Percentiles rank a stretch among this genome's conserved stretches.
Evolutionary conservation across 2,329 filamentous ascomycete species (phyloP).

Genomic region (Neonectria magnoliae): DNA sequence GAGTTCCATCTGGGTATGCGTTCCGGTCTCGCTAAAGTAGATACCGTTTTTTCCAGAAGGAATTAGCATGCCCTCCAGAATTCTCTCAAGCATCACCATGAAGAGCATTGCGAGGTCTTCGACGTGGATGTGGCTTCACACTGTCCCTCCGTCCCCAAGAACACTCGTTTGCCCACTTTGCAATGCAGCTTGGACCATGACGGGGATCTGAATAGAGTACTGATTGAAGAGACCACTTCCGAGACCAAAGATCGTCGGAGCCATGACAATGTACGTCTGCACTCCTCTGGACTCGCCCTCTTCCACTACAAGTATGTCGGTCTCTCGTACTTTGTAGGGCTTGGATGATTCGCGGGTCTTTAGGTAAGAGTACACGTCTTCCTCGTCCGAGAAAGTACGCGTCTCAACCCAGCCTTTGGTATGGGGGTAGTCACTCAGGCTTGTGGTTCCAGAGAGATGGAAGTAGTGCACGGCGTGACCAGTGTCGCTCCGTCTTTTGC

Average conservation of each 20-base stretch:
- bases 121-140: neutral
- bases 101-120: neutral
- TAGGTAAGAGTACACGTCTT: neutral
- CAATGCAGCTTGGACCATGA: neutral
- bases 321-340: neutral
- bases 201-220: neutral
- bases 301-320: neutral
- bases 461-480: neutral
- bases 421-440: neutral
- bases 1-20: neutral
- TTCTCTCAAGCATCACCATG: neutral
- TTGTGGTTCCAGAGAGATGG: neutral
- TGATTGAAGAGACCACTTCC: neutral
- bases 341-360: neutral
- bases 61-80: neutral
- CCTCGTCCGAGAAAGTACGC: neutral
- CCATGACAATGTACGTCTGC: neutral
- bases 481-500: neutral
- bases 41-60: neutral
- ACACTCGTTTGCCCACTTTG: neutral
- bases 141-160: neutral
- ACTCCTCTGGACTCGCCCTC: neutral
- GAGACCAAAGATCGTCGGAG: neutral
- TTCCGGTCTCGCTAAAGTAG: constrained; percentile 5
- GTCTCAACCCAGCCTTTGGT: neutral